Conservation (phyloP, 768 basidiomycete species). For the Macrolepiota dolichaula region DNA sequence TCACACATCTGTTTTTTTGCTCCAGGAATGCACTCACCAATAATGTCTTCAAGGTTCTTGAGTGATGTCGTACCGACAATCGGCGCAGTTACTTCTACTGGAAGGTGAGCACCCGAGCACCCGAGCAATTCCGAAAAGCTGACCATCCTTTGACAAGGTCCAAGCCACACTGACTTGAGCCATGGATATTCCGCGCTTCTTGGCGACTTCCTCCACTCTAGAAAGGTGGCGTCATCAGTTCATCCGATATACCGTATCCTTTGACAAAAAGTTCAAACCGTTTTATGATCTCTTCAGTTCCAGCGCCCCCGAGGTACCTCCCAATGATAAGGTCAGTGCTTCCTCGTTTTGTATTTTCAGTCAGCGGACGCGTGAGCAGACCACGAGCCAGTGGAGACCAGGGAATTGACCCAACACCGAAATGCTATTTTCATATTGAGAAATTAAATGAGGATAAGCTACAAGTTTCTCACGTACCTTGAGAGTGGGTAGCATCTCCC, state of each 20-base stretch:
- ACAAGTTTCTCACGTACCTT: conserved; percentile 29
- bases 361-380: conserved; percentile 38
- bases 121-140: neutral
- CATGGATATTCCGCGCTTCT: conserved; percentile 50
- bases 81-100: conserved; percentile 47
- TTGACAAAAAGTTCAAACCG: conserved; percentile 24
- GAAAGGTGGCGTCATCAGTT: neutral
- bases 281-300: conserved; percentile 33
- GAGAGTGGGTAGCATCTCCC: conserved; percentile 60
- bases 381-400: conserved; percentile 62
- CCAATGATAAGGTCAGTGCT: conserved; percentile 31
- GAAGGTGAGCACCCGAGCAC: neutral
- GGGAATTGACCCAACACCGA: conserved; percentile 54
- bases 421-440: conserved; percentile 29
- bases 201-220: conserved; percentile 55
- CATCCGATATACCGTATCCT: neutral
- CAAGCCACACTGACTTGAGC: conserved; percentile 55
- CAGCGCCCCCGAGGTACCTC: conserved; percentile 21
- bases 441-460: neutral
- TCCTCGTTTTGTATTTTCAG: conserved; percentile 35
- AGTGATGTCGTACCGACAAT: conserved; percentile 55
- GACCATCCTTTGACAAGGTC: conserved; percentile 41
- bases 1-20: neutral
- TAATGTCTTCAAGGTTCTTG: conserved; percentile 48
- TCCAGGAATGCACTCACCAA: conserved; percentile 29